Evolutionary conservation across 176 grass and related monocot genomes (phyloP), one percentile per base, ranked within the genome.

Genomic region (Poa pratensis): DNA sequence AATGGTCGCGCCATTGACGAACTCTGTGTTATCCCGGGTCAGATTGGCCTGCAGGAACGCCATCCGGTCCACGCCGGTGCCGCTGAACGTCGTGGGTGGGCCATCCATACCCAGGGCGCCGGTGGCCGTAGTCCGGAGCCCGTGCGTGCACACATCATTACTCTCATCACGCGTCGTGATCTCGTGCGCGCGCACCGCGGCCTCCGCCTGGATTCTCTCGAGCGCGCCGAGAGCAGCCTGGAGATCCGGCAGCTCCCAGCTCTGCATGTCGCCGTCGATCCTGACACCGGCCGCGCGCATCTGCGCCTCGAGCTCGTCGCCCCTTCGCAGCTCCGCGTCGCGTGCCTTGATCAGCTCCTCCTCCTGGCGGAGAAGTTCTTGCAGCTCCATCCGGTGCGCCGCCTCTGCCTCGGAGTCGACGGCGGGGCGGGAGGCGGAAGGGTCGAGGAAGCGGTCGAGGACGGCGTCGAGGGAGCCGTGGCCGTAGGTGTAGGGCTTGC

Each of bases 51-150:
- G 93, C 17, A 89, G 84, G 74, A 96, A 95, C 39, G 88, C 93
- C 89, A 96, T 87, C 37, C 67, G 65, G 34, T 96, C 93, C 40
- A 92, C 69, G 24, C 97, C 94, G 23, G 91, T 99, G 22, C 97
- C 97, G 75, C 97, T 94, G 49, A 99, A 88, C 15, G 97, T 99
- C 46, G 97, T 99, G 9, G 97, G 94, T 57, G 94, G 97, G 17
- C 97, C 97, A 64, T 94, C 88, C 88, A 92, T 94, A 84, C 91
- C 92, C 62, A 99, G 86, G 54, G 88, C 90, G 43, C 96, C 96
- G 46, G 77, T 82, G 71, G 88, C 90, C 76, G 92, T 91, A 55
- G 90, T 86, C 83, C 93, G 83, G 50, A 92, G 74, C 76, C 96
- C 96, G 72, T 96, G 96, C 9, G 91, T 99, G 73, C 96, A 99